These are phyloP conservation scores for Globisporangium splendens DNA, from an alignment of 352 stramenopile genomes.

Conservation along the genomic window DNA sequence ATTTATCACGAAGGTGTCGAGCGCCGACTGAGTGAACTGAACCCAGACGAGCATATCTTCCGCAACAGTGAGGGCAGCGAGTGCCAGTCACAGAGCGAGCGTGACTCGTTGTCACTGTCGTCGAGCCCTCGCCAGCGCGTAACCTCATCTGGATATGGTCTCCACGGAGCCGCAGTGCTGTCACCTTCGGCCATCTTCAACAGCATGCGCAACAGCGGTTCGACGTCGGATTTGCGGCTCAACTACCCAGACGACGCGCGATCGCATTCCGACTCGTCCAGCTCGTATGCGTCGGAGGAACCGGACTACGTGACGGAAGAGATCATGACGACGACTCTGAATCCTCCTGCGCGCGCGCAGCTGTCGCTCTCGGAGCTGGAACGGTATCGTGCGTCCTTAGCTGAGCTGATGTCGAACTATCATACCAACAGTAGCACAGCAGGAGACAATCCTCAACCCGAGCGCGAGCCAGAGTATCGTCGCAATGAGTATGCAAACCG, in stretches of 20 bases:
- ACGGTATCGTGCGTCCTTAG: conserved; percentile 45
- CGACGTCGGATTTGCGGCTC: too few relatives aligned
- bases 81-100: too few relatives aligned
- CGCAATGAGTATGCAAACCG: conserved; percentile 6
- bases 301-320: conserved; percentile 13
- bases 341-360: conserved; percentile 1
- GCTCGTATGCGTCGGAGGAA: conserved; percentile 31
- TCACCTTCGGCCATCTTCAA: background rate
- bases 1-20: conserved; percentile 15
- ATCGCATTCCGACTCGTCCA: conserved; percentile 25
- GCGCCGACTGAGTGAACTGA: conserved; percentile 9
- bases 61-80: conserved; percentile 5
- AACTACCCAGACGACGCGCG: background rate
- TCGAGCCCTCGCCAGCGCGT: conserved; percentile 4
- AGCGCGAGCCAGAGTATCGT: conserved; percentile 33
- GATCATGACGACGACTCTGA: conserved; percentile 19
- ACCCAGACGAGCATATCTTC: conserved; percentile 14
- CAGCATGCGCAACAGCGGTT: conserved; percentile 9
- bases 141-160: background rate
- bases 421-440: conserved; percentile 4
- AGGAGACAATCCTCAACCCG: conserved; percentile 19
- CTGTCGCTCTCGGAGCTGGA: conserved; percentile 26
- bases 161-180: too few relatives aligned
- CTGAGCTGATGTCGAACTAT: conserved; percentile 67
- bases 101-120: conserved; percentile 4